A percentile compares a stretch with the other conserved stretches of the same genome.
phyloP scores from a whole-genome alignment of 2,329 filamentous ascomycete species.

The Ophiocordyceps camponoti-leonardi region DNA sequence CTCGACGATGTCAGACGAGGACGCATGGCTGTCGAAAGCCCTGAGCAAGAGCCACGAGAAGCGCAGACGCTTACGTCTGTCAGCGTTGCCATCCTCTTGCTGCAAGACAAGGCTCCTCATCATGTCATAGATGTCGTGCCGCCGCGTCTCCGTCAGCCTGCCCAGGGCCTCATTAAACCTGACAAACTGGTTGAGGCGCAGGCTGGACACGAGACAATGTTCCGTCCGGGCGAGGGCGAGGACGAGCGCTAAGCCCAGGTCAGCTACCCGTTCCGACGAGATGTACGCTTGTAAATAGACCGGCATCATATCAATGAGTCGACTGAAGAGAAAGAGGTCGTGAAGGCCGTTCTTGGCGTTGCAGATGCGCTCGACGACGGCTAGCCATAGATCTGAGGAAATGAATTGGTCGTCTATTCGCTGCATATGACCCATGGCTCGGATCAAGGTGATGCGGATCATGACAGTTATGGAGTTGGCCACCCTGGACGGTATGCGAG shows the following conservation, averaged over 20 bases:
- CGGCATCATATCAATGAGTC: conserved; percentile 6
- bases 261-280: conserved; percentile 2
- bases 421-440: conserved; percentile 3
- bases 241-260: conserved; percentile 4
- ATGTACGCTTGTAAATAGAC: conserved; percentile 3
- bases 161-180: conserved; percentile 5
- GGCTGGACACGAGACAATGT: not conserved
- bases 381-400: conserved; percentile 6
- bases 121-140: conserved; percentile 2
- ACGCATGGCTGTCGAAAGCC: conserved; percentile 4
- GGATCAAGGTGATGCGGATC: conserved; percentile 7
- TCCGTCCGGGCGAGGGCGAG: conserved; percentile 3
- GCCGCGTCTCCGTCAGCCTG: conserved; percentile 2
- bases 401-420: conserved; percentile 1
- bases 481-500: conserved; percentile 3
- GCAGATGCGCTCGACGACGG: conserved; percentile 4
- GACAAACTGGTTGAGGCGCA: not conserved
- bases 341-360: conserved; percentile 2
- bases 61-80: conserved; percentile 2
- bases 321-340: conserved; percentile 6
- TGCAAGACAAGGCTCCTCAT: conserved; percentile 3
- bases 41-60: conserved; percentile 9
- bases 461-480: conserved; percentile 5
- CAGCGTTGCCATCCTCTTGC: conserved; percentile 2
- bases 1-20: conserved; percentile 4